Percentiles rank a stretch among this genome's conserved stretches.
phyloP scores from a whole-genome alignment of 768 basidiomycete genomes.

The Megacollybia marginata region DNA sequence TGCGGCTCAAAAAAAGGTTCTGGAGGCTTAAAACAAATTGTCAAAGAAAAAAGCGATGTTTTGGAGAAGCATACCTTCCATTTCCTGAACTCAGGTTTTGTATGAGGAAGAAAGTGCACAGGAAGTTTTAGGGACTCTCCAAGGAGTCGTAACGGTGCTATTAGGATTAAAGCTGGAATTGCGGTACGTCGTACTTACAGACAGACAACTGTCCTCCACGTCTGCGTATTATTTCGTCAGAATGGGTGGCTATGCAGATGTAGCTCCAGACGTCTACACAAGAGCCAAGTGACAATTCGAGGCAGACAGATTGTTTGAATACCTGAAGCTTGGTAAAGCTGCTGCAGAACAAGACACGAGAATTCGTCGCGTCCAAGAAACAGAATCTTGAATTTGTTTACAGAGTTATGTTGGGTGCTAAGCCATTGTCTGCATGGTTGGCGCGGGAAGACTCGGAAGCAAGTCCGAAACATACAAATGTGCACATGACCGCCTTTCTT shows the following conservation, averaged over 20 bases:
- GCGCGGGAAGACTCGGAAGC: too few relatives aligned
- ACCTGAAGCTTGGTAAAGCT: conserved; percentile 62
- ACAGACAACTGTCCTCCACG: conserved; percentile 48
- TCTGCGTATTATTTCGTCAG: conserved; percentile 58
- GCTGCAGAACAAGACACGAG: conserved; percentile 65
- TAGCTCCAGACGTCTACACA: conserved; percentile 68
- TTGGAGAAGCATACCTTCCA: conserved; percentile 47
- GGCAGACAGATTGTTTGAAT: conserved; percentile 6
- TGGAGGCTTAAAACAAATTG: conserved; percentile 22
- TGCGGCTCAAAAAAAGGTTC: conserved; percentile 29
- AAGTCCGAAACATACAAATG: too few relatives aligned
- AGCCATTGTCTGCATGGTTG: too few relatives aligned
- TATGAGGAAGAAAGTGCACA: conserved; percentile 53
- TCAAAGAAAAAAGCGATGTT: too few relatives aligned
- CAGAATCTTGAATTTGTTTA: conserved; percentile 58
- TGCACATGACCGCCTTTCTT: too few relatives aligned
- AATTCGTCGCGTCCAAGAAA: conserved; percentile 89
- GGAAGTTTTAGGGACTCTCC: conserved; percentile 48
- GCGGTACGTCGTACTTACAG: conserved; percentile 32
- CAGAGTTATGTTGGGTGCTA: not conserved
- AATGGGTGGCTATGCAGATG: conserved; percentile 64
- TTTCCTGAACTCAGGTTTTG: conserved; percentile 48
- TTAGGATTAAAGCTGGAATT: not conserved
- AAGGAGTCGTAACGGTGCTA: conserved; percentile 66
- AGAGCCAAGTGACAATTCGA: not conserved